A percentile compares a stretch with the other conserved stretches of the same genome.
Evolutionary conservation across 2,329 filamentous ascomycete species (phyloP).

Genomic region (Aspergillus sojae): DNA sequence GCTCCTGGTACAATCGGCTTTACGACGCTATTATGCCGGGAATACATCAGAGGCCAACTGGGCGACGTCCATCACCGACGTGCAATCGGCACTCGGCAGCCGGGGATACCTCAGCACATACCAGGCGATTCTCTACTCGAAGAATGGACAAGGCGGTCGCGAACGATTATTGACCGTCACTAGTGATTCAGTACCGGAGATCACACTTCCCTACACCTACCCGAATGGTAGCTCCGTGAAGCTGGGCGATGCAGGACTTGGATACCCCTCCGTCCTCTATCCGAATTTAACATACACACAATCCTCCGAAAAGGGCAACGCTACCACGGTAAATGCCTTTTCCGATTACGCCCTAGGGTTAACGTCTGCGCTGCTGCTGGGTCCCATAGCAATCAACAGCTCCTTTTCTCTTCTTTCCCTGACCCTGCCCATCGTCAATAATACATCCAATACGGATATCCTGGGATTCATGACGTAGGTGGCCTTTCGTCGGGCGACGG

Average conservation of each 20-base stretch:
- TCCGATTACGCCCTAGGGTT: constrained; percentile 44
- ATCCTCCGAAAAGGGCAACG: constrained; percentile 17
- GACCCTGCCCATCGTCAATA: constrained; percentile 76
- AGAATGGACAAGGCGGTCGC: constrained; percentile 62
- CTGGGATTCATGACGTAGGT: constrained; percentile 78
- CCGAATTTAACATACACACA: constrained; percentile 72
- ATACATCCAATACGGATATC: constrained; percentile 62
- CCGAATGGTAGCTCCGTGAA: constrained; percentile 61
- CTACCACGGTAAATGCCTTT: constrained; percentile 34
- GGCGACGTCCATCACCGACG: constrained; percentile 62
- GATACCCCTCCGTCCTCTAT: constrained; percentile 73
- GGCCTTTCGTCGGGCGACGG: too few relatives aligned
- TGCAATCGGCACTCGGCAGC: constrained; percentile 67
- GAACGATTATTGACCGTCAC: constrained; percentile 68
- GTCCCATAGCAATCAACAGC: constrained; percentile 72
- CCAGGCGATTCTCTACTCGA: constrained; percentile 74
- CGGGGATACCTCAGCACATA: constrained; percentile 60
- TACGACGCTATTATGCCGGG: constrained; percentile 52
- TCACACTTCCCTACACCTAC: constrained; percentile 61
- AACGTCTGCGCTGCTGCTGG: constrained; percentile 69
- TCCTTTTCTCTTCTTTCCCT: constrained; percentile 77
- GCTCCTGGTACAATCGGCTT: constrained; percentile 55
- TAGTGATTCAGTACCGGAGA: constrained; percentile 46
- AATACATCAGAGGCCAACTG: constrained; percentile 65
- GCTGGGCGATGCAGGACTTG: constrained; percentile 64